Percentiles rank a stretch among this genome's conserved stretches.
Evolutionary conservation across 495 filamentous ascomycete genomes (phyloP).

Genomic region (Xanthoparmelia taractica): DNA sequence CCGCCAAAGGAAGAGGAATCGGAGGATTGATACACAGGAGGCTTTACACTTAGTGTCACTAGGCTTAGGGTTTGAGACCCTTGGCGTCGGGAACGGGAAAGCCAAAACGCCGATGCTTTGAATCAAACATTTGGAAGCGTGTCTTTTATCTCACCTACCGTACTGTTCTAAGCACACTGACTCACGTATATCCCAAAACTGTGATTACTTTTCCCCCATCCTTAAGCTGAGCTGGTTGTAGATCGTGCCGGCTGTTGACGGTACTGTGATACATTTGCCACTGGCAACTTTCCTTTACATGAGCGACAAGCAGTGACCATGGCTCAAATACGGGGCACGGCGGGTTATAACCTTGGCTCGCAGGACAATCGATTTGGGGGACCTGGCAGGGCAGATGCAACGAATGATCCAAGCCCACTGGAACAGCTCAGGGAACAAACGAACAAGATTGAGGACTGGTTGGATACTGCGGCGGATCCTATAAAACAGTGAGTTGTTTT

Average conservation of each 20-base stretch:
- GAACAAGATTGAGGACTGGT: slow-evolving; percentile 92
- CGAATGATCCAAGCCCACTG: slow-evolving; percentile 74
- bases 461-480: slow-evolving; percentile 84
- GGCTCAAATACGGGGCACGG: slow-evolving; percentile 95
- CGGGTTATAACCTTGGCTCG: slow-evolving; percentile 86
- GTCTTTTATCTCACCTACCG: slow-evolving; percentile 14
- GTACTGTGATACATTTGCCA: background rate
- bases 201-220: slow-evolving; percentile 9
- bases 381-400: slow-evolving; percentile 51
- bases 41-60: too few species aligned
- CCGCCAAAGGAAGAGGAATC: too few species aligned
- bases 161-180: background rate
- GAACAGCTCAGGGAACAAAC: slow-evolving; percentile 90
- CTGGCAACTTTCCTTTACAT: slow-evolving; percentile 17
- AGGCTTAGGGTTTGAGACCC: background rate
- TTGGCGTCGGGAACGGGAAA: slow-evolving; percentile 12
- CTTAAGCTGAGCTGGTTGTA: background rate
- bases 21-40: too few species aligned
- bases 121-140: slow-evolving; percentile 19
- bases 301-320: slow-evolving; percentile 40
- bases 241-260: background rate
- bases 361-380: slow-evolving; percentile 61
- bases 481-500: slow-evolving; percentile 79
- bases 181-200: background rate
- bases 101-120: slow-evolving; percentile 5